These are phyloP conservation scores for Fallopia convolvulus DNA, from an alignment of 148 eudicot species.

Conservation along the genomic window DNA sequence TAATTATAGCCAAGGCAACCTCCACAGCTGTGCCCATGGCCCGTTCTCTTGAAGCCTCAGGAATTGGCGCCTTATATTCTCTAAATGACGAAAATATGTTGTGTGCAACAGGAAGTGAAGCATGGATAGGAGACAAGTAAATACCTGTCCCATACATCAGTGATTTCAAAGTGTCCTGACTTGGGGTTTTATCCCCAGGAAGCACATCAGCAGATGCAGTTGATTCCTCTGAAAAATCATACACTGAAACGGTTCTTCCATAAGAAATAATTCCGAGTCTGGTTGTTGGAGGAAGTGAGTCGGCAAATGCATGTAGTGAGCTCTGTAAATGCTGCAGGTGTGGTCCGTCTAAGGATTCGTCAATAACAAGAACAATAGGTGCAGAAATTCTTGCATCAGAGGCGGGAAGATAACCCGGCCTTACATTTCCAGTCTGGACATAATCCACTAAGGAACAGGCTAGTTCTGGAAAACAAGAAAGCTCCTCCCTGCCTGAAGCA, in stretches of 20 bases:
- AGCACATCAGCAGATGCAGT: conserved; percentile 92
- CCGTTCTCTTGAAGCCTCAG: conserved; percentile 85
- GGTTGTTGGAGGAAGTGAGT: conserved; percentile 76
- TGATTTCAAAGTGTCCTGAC: conserved; percentile 63
- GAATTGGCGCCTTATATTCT: conserved; percentile 45
- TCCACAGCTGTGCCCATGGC: conserved; percentile 88
- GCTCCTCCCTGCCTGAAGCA: conserved; percentile 75
- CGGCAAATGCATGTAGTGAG: conserved; percentile 88
- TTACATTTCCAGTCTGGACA: conserved; percentile 55
- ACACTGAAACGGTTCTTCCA: conserved; percentile 80
- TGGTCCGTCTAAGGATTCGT: conserved; percentile 77
- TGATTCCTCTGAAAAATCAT: conserved; percentile 85
- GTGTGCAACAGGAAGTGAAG: conserved; percentile 82
- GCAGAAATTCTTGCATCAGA: conserved; percentile 89
- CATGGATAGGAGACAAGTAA: conserved; percentile 83
- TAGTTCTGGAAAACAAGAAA: conserved; percentile 65
- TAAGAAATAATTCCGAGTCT: conserved; percentile 81
- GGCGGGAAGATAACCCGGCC: conserved; percentile 78
- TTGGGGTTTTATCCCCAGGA: conserved; percentile 66
- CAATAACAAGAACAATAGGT: conserved; percentile 76
- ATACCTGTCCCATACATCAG: conserved; percentile 83
- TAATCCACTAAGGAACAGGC: conserved; percentile 72
- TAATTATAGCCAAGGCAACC: conserved; percentile 75
- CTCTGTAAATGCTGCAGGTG: conserved; percentile 91
- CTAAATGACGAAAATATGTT: conserved; percentile 74